A percentile compares a stretch with the other conserved stretches of the same genome.
phyloP scores from a whole-genome alignment of 176 grass and related monocot species.

The Zoysia pacifica region DNA sequence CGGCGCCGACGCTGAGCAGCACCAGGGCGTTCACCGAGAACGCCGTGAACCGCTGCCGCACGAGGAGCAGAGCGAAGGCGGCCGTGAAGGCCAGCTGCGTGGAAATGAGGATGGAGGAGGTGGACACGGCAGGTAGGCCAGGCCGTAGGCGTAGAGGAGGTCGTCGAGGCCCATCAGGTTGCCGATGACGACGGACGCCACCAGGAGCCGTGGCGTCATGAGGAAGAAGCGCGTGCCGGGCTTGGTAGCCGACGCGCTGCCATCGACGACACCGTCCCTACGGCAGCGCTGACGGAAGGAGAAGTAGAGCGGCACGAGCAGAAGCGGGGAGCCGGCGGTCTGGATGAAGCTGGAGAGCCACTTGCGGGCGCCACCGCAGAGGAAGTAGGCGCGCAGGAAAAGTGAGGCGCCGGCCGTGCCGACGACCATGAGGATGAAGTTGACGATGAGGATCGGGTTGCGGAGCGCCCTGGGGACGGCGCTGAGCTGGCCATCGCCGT shows the following conservation, averaged over 20 bases:
- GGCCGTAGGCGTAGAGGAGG: constrained; percentile 69
- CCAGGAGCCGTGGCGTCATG: constrained; percentile 59
- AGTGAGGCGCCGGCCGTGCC: constrained; percentile 57
- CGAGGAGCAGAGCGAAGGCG: constrained; percentile 65
- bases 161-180: constrained; percentile 62
- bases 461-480: background rate
- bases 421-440: constrained; percentile 62
- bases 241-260: background rate
- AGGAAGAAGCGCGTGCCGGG: constrained; percentile 18
- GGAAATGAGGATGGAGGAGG: constrained; percentile 74
- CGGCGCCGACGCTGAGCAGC: constrained; percentile 67
- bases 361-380: constrained; percentile 58
- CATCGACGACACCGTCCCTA: background rate
- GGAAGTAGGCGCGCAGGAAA: constrained; percentile 75
- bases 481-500: background rate
- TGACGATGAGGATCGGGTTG: constrained; percentile 46
- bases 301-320: constrained; percentile 53
- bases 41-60: constrained; percentile 68
- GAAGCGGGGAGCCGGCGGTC: constrained; percentile 65
- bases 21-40: constrained; percentile 74
- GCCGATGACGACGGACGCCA: constrained; percentile 45
- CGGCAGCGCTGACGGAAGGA: constrained; percentile 45
- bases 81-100: constrained; percentile 86
- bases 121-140: constrained; percentile 82
- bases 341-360: constrained; percentile 73